Evolutionary conservation across 129 eudicot species (phyloP).

Genomic region (Centrapalus pauciflorus): DNA sequence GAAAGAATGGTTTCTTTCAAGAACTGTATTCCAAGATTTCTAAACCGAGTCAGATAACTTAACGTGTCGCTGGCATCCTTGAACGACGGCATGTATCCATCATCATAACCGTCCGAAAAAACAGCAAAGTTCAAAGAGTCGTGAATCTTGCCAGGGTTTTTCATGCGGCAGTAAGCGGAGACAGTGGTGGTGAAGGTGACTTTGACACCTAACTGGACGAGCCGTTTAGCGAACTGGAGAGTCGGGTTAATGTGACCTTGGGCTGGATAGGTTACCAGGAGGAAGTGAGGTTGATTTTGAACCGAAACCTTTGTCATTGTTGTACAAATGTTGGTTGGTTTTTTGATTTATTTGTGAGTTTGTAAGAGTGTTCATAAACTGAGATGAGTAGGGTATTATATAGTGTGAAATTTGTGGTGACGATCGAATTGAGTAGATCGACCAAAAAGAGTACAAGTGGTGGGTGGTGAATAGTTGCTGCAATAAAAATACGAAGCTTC

Average conservation of each 20-base stretch:
- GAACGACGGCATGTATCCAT: slow-evolving; percentile 12
- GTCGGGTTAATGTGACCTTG: slow-evolving; percentile 45
- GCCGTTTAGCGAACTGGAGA: slow-evolving; percentile 29
- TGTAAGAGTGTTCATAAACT: too few species aligned
- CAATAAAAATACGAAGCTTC: too few species aligned
- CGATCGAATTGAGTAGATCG: too few species aligned
- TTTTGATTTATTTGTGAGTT: too few species aligned
- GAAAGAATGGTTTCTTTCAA: slow-evolving; percentile 14
- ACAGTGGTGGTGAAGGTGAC: slow-evolving; percentile 28
- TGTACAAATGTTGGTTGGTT: too few species aligned
- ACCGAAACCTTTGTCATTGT: neutral
- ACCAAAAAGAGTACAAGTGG: too few species aligned
- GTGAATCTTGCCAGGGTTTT: neutral
- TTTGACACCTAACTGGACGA: slow-evolving; percentile 8
- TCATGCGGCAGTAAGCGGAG: slow-evolving; percentile 15
- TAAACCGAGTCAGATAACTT: neutral
- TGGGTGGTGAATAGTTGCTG: too few species aligned
- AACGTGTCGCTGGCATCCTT: neutral
- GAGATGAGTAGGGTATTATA: too few species aligned
- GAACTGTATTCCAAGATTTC: slow-evolving; percentile 2
- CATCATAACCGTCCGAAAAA: slow-evolving; percentile 38
- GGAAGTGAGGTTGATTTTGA: slow-evolving; percentile 7
- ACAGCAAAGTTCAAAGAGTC: slow-evolving; percentile 12
- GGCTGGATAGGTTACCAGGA: slow-evolving; percentile 22
- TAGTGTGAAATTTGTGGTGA: too few species aligned